Base-by-base conservation (phyloP, 495 filamentous ascomycete genomes). In the Hypomontagnella submonticulosa region DNA sequence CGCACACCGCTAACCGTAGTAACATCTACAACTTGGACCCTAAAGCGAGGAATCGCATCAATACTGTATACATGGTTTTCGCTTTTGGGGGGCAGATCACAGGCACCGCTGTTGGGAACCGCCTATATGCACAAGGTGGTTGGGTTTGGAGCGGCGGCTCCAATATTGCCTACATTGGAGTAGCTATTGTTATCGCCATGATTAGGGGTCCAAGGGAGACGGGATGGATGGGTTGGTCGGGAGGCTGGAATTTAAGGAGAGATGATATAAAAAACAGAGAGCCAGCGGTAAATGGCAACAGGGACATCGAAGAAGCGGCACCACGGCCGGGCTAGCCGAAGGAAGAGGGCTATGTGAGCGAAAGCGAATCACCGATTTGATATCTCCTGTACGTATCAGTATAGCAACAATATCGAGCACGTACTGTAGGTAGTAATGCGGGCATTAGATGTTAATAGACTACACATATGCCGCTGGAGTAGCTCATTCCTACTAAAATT, bases 21-120 rank as follows among this genome's bases (percentile, higher is more conserved):
- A 82, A 86, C 2, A 89, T 96, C 15, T 95, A 92, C 61, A 77
- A 76, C 3, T 84, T 95, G 12, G 87, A 88, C 56, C 88, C 91
- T 1, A 87, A 87, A 61, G 88, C 87, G 2, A 75, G 89, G 18
- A 95, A 93, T 72, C 72, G 92, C 0, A 81, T 93, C 18, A 96
- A 96, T 69, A 95, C 92, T 1, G 88, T 86, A 2, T 96, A 90
- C 68, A 94, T 94, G 91, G 80, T 93, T 2, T 79, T 80, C 9
- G 83, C 83, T 0, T 95, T 93, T 71, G 84, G 82, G 42, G 91
- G 91, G 0, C 91, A 95, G 77, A 73, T 96, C 16, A 86, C 85
- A 59, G 92, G 92, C 0, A 94, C 91, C 0, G 80, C 87, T 3
- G 88, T 86, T 6, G 91, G 91, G 0, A 92, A 90, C 67, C 75